Evolutionary conservation across 2,329 filamentous ascomycete species (phyloP).

Genomic region (Diaporthe citrichinensis): DNA sequence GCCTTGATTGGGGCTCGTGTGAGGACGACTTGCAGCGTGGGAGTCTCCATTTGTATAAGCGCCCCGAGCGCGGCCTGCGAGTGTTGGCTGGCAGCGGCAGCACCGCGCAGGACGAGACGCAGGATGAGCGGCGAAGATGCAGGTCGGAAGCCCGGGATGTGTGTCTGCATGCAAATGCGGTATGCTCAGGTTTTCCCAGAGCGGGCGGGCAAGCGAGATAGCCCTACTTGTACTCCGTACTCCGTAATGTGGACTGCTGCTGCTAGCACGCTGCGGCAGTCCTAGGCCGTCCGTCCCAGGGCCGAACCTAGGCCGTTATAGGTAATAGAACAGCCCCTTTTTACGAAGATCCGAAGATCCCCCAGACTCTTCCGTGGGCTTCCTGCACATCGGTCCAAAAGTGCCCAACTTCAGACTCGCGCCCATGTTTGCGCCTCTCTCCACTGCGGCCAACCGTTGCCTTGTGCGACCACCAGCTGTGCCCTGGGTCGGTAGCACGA

Average conservation of each 20-base stretch:
- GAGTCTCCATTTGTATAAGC: conserved; percentile 24
- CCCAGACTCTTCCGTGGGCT: conserved; percentile 22
- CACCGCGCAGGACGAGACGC: not conserved
- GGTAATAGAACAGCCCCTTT: conserved; percentile 10
- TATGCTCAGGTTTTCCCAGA: not conserved
- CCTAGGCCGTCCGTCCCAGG: not conserved
- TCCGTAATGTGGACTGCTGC: not conserved
- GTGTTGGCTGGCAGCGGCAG: not conserved
- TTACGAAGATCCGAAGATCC: conserved; percentile 27
- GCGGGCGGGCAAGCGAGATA: not conserved
- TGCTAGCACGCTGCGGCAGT: not conserved
- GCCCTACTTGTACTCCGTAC: not conserved
- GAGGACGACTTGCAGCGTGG: conserved; percentile 3
- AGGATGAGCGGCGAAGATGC: not conserved
- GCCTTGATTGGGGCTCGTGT: conserved; percentile 21
- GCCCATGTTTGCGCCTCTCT: not conserved
- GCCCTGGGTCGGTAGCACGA: conserved; percentile 18
- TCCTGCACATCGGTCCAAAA: conserved; percentile 10
- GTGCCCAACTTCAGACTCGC: conserved; percentile 1
- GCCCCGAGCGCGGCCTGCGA: conserved; percentile 25
- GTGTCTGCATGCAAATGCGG: not conserved
- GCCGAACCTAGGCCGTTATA: conserved; percentile 1
- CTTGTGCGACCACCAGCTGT: conserved; percentile 16
- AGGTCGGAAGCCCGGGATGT: conserved; percentile 26
- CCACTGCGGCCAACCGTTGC: conserved; percentile 21